Base-by-base conservation (phyloP, 768 basidiomycete genomes). In the Paxillus involutus region DNA sequence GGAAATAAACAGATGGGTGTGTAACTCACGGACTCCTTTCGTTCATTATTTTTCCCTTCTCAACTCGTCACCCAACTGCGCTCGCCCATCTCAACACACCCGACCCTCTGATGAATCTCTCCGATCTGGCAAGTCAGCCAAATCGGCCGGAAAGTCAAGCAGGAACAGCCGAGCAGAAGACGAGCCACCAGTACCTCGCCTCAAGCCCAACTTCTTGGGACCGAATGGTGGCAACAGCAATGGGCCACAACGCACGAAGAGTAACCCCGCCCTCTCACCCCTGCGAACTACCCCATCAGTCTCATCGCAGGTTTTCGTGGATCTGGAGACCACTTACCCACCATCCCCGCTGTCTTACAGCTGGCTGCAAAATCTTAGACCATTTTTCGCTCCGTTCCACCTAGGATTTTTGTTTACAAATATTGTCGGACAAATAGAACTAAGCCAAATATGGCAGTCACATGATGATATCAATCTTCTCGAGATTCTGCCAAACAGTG, bases 61-160 rank as follows among this genome's bases (percentile, higher is more conserved):
- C n/a, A 65, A 89, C 88, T 3, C 82, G 83, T 47, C 91, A 94
- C 63, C 81, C 89, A 0, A 77, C 79, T 2, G 89, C 93, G 5
- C 77, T 92, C 42, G 76, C 83, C 33, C 88, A 89, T 62, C 80
- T 92, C 26, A 75, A 76, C 48, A 61, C 70, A 33, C 73, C 17
- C 64, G 66, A 54, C 58, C 62, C 3, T 78, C 76, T 0, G 61
- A 67, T 14, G 77, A 78, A 43, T 78, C 77, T 46, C 59, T 78
- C 19, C 75, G 66, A 40, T 73, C 75, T 4, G 73, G 68, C 21
- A 77, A 73, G 54, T 77, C 77, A 13, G 52, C 56, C 33, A 69
- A 60, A 49, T 68, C 71, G 51, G 64, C 55, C 1, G 67, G 70
- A 55, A 69, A 67, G 51, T 68, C 68, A 4, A 63, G 62, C n/a